Evolutionary conservation across 495 filamentous ascomycete species (phyloP).

Genomic region (Penicillium goetzii): DNA sequence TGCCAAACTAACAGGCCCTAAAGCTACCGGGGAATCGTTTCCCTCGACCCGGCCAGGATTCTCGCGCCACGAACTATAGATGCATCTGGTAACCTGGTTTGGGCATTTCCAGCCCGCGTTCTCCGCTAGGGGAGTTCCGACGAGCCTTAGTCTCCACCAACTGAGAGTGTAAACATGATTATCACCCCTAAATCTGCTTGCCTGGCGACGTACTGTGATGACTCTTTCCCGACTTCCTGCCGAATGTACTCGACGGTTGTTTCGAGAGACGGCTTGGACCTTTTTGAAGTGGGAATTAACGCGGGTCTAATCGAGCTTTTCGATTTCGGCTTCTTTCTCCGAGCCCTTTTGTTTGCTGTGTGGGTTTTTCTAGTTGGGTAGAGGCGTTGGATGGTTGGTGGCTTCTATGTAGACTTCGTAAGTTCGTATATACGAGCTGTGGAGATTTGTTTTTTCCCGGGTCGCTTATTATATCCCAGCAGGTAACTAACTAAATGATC

Average conservation of each 20-base stretch:
- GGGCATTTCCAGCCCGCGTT: slow-evolving; percentile 9
- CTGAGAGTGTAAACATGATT: background rate
- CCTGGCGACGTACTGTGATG: background rate
- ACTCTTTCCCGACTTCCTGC: background rate
- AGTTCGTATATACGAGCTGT: background rate
- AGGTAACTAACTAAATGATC: too few species aligned
- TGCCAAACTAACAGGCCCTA: background rate
- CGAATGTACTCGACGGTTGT: background rate
- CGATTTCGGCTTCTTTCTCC: slow-evolving; percentile 1
- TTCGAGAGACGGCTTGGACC: background rate
- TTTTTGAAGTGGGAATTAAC: background rate
- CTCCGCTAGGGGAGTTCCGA: slow-evolving; percentile 9
- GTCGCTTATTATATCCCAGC: background rate
- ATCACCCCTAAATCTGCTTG: background rate
- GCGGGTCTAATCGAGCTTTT: background rate
- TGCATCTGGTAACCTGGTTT: background rate
- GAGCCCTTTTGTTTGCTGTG: background rate
- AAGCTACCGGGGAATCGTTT: background rate
- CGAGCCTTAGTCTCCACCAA: slow-evolving; percentile 6
- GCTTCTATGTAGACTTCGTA: background rate
- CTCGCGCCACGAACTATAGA: background rate
- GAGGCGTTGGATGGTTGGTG: background rate
- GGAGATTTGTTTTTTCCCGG: background rate
- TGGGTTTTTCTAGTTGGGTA: background rate
- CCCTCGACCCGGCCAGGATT: background rate